Evolutionary conservation across 805 yeast genomes (phyloP).

Genomic region (Candida odintsovae): DNA sequence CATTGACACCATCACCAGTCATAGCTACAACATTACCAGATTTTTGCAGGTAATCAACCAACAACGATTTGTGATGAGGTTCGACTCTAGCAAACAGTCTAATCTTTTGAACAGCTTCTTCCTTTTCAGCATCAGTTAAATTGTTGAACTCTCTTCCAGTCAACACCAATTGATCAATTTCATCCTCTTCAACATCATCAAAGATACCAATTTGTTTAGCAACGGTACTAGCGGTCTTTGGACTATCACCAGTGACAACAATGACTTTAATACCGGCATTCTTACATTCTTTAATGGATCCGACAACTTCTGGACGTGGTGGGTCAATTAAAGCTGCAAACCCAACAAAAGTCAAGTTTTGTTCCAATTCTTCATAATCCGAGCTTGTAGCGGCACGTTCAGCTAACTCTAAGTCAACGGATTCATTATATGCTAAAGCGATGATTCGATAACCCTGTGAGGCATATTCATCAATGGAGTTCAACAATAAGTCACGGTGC

Average conservation of each 20-base stretch:
- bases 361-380: constrained; percentile 30
- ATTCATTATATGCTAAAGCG: constrained; percentile 34
- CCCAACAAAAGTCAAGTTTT: constrained; percentile 31
- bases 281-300: constrained; percentile 30
- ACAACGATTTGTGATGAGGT: constrained; percentile 46
- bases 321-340: constrained; percentile 40
- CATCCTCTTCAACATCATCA: constrained; percentile 17
- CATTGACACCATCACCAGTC: constrained; percentile 65
- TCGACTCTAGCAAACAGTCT: constrained; percentile 50
- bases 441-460: constrained; percentile 24
- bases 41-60: constrained; percentile 42
- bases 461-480: constrained; percentile 34
- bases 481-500: constrained; percentile 28
- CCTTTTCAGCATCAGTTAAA: constrained; percentile 31
- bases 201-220: constrained; percentile 39
- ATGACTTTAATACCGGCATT: constrained; percentile 39
- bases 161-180: constrained; percentile 26
- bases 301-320: constrained; percentile 33
- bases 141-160: constrained; percentile 34
- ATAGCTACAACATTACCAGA: constrained; percentile 52
- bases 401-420: constrained; percentile 26
- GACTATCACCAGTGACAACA: constrained; percentile 51
- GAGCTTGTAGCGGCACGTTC: constrained; percentile 25
- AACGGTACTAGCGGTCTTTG: constrained; percentile 45
- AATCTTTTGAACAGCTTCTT: constrained; percentile 38